These are phyloP conservation scores for Moesziomyces globuligerus DNA, from an alignment of 1,284 basidiomycete species.

Conservation along the genomic window DNA sequence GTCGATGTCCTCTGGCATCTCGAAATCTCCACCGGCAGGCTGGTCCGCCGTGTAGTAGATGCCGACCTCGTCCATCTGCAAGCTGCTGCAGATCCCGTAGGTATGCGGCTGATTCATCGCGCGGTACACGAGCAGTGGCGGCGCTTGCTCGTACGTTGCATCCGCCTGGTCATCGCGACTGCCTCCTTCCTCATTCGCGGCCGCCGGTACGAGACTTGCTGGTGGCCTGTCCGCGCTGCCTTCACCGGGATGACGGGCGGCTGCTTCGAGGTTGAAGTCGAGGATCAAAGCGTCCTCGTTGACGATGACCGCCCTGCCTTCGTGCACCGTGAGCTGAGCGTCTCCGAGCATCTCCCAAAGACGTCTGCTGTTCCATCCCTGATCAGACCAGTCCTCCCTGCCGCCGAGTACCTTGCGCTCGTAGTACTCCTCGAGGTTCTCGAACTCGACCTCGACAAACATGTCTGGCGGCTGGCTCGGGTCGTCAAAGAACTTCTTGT, in stretches of 20 bases:
- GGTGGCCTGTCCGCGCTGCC: background rate
- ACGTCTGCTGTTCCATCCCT: conserved; percentile 28
- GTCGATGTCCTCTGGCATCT: background rate
- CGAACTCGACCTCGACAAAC: conserved; percentile 41
- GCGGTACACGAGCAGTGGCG: conserved; percentile 19
- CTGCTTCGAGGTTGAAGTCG: conserved; percentile 5
- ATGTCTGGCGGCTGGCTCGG: conserved; percentile 14
- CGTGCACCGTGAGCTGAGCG: conserved; percentile 46
- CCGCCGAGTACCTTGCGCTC: background rate
- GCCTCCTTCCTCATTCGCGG: no score
- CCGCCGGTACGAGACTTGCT: background rate
- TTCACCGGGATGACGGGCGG: background rate
- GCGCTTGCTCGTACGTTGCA: background rate
- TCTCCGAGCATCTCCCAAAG: conserved; percentile 29
- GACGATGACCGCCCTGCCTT: conserved; percentile 41
- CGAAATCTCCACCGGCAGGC: background rate
- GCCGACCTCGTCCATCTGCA: conserved; percentile 42
- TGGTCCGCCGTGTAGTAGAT: conserved; percentile 20
- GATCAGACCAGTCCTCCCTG: conserved; percentile 7
- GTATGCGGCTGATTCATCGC: conserved; percentile 4
- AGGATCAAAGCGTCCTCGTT: conserved; percentile 19
- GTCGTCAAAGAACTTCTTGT: conserved; percentile 41
- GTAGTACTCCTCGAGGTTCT: conserved; percentile 20
- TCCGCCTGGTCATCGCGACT: background rate
- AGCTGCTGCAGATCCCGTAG: conserved; percentile 30